Conservation (phyloP, 768 basidiomycete genomes). For the Clavaria fumosa region DNA sequence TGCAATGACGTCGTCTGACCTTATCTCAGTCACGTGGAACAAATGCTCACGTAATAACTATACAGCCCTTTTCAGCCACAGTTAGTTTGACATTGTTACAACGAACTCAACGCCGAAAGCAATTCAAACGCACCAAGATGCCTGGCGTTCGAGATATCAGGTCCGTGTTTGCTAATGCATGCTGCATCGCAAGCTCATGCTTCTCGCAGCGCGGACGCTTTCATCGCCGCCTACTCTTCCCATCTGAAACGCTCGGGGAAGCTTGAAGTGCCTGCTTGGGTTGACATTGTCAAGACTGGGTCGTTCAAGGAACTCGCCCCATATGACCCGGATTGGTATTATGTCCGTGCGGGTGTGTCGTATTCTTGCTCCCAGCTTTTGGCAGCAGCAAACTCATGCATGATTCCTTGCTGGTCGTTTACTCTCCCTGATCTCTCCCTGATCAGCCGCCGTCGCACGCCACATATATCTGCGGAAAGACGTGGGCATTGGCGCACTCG, state of each 20-base stretch:
- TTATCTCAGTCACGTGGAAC: no score
- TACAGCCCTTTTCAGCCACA: no score
- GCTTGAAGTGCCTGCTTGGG: slow-evolving; percentile 98
- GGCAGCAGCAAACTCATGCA: no score
- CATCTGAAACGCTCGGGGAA: slow-evolving; percentile 98
- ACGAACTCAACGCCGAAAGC: no score
- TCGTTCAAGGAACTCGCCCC: slow-evolving; percentile 96
- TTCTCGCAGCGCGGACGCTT: slow-evolving; percentile 65
- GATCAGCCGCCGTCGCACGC: slow-evolving; percentile 81
- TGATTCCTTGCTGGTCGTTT: neutral
- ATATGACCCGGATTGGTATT: slow-evolving; percentile 99
- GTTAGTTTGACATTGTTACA: no score
- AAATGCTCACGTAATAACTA: no score
- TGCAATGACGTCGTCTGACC: no score
- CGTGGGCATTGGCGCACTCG: slow-evolving; percentile 84
- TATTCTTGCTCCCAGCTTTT: no score
- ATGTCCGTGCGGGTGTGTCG: slow-evolving; percentile 85
- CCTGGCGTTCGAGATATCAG: slow-evolving; percentile 75
- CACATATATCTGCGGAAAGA: slow-evolving; percentile 99
- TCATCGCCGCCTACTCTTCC: slow-evolving; percentile 88
- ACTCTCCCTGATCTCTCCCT: slow-evolving; percentile 2
- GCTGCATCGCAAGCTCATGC: slow-evolving; percentile 12
- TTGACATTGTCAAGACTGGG: slow-evolving; percentile 96
- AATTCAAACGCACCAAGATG: no score
- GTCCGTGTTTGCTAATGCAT: slow-evolving; percentile 23